These are phyloP conservation scores for Chenopodium berlandieri DNA, from an alignment of 148 eudicot genomes.

Conservation along the genomic window DNA sequence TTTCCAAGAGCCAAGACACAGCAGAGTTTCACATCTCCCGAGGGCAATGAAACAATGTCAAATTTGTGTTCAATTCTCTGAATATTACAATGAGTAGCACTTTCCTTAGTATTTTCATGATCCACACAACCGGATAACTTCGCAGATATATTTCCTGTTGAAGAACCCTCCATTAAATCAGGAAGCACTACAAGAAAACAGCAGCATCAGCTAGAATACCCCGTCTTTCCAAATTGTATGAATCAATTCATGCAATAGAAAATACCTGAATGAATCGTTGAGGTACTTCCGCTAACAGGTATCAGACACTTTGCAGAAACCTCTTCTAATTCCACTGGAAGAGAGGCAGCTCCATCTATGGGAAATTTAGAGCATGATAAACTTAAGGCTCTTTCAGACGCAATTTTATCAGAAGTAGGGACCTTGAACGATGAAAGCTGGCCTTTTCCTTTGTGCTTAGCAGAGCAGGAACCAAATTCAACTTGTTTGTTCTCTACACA, in stretches of 20 bases:
- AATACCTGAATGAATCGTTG: conserved; percentile 38
- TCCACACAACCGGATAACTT: conserved; percentile 22
- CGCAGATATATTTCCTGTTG: conserved; percentile 20
- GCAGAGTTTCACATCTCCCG: conserved; percentile 55
- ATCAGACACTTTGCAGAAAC: background rate
- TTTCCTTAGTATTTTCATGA: conserved; percentile 20
- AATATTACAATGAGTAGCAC: conserved; percentile 18
- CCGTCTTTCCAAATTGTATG: background rate
- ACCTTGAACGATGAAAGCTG: conserved; percentile 25
- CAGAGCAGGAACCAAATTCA: conserved; percentile 28
- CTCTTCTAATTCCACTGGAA: conserved; percentile 14
- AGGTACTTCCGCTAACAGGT: conserved; percentile 18
- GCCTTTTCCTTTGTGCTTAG: conserved; percentile 37
- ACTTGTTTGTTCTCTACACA: conserved; percentile 16
- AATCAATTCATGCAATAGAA: background rate
- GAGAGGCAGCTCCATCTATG: conserved; percentile 18
- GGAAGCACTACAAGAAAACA: conserved; percentile 26
- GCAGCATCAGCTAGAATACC: background rate
- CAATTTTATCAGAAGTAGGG: conserved; percentile 21
- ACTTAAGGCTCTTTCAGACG: conserved; percentile 28
- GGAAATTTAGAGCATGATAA: conserved; percentile 24
- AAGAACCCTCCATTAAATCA: conserved; percentile 37
- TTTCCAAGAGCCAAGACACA: conserved; percentile 21
- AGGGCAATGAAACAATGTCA: conserved; percentile 50
- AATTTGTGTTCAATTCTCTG: conserved; percentile 21